Evolutionary conservation across 805 yeast species (phyloP), one percentile per base, ranked within the genome.

Genomic region (Lipomyces sp.): DNA sequence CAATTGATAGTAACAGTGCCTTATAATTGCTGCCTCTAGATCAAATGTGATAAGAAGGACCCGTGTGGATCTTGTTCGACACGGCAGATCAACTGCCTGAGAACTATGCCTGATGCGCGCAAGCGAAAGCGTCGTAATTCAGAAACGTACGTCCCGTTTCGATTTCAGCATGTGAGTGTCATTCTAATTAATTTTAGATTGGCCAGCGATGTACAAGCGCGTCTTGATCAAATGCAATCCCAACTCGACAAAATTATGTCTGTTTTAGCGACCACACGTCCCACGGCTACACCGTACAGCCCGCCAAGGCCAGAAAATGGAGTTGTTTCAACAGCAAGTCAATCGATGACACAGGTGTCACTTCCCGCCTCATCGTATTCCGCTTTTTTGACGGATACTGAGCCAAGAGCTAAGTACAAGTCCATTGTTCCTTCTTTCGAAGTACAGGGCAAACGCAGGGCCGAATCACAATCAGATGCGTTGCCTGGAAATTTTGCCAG

Each of bases 161-260:
- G 15, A 39, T 5, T 39, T n/a, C 33, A 29, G 7, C 30, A 15
- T 3, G 37, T 15, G 13, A 6, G 3, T 24, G 24, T 30, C 4
- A n/a, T n/a, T 42, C n/a, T n/a, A n/a, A n/a, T n/a, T n/a, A n/a
- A 15, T 30, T 13, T 53, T 33, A 32, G 55, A 32, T 13, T 30
- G 33, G 55, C 11, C 13, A 8, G 15, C 24, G n/a, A n/a, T 42
- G 24, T 42, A 4, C 24, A 29, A 34, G 30, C 37, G 13, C 58
- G 63, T 15, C 62, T 65, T 18, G 65, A 65, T 55, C 53, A 55
- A 18, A 65, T 65, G 68, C 68, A 65, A 55, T n/a, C 30, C 13
- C 68, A 65, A 57, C 65, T 65, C 4, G 68, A 65, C 39, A 18
- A 18, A n/a, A 54, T 65, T 37, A 32, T 48, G 11, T 34, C 33